phyloP scores from a whole-genome alignment of 2,329 filamentous ascomycete species.

The Talaromyces sp. region DNA sequence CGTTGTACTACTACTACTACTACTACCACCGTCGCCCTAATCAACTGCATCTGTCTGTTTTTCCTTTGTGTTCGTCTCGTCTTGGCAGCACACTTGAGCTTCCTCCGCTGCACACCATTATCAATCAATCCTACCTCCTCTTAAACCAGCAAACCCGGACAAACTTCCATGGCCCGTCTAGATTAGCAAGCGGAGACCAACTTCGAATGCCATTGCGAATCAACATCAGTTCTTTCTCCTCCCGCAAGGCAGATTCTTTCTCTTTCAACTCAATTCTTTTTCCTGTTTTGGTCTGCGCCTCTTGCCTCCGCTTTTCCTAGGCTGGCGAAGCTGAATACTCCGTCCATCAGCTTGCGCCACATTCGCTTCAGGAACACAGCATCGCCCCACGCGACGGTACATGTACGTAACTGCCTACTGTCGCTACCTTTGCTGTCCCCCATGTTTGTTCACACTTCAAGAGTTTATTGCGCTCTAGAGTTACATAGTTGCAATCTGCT shows the following conservation, averaged over 20 bases:
- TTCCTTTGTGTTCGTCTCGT: not conserved
- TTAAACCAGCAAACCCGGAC: not conserved
- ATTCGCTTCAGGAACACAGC: conserved; percentile 36
- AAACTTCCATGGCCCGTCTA: conserved; percentile 9
- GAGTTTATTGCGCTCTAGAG: conserved; percentile 1
- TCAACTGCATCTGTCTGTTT: not conserved
- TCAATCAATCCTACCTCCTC: not conserved
- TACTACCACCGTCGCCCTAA: not conserved
- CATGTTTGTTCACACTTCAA: not conserved
- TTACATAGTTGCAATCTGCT: not conserved
- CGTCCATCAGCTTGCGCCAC: conserved; percentile 41
- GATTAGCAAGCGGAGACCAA: conserved; percentile 4
- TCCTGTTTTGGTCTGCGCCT: conserved; percentile 10
- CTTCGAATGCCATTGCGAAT: not conserved
- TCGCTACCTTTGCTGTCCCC: not conserved
- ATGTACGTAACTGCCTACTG: conserved; percentile 9
- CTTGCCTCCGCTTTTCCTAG: conserved; percentile 10
- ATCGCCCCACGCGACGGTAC: conserved; percentile 25
- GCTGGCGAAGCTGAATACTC: conserved; percentile 33
- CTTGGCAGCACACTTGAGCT: not conserved
- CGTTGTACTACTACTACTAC: not conserved
- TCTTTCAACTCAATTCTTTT: not conserved
- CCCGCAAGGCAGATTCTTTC: conserved; percentile 12
- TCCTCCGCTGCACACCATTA: not conserved
- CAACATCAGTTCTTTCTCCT: conserved; percentile 1